Percentiles rank a stretch among this genome's conserved stretches.
phyloP scores from a whole-genome alignment of 192 early-diverging fungal genomes.

The Oehlia diaphana region DNA sequence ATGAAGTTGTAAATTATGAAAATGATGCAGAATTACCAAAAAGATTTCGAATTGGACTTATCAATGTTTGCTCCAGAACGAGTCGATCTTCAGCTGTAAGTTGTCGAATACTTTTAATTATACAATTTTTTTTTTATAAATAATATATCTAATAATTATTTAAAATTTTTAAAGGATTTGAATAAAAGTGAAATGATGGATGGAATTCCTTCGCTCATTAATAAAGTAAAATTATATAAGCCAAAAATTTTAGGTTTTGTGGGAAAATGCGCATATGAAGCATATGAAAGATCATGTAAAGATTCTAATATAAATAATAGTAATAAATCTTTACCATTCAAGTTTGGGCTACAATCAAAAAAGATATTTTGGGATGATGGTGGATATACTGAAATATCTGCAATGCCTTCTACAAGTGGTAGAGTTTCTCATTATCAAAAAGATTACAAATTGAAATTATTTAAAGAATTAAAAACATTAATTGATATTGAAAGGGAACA shows the following conservation, averaged over 20 bases:
- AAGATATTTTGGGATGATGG: constrained; percentile 4
- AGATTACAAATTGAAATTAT: constrained; percentile 60
- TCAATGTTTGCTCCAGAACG: constrained; percentile 63
- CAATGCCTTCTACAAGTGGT: constrained; percentile 49
- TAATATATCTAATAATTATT: not conserved
- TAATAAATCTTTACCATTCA: not conserved
- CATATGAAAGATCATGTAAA: constrained; percentile 41
- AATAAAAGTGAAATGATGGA: constrained; percentile 57
- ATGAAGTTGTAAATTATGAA: constrained; percentile 46
- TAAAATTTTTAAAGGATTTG: constrained; percentile 42
- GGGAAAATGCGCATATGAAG: constrained; percentile 68
- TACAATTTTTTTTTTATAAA: not conserved
- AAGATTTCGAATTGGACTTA: constrained; percentile 61
- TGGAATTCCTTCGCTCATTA: constrained; percentile 57
- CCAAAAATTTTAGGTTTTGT: constrained; percentile 70
- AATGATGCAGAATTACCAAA: constrained; percentile 53
- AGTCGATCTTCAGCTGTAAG: constrained; percentile 42
- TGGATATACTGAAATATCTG: not conserved
- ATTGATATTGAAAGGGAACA: constrained; percentile 20
- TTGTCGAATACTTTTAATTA: not conserved
- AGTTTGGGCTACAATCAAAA: constrained; percentile 11
- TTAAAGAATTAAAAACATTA: constrained; percentile 37
- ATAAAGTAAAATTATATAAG: constrained; percentile 58
- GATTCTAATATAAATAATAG: not conserved
- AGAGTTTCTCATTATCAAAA: constrained; percentile 62